Conservation (phyloP, 1,139 yeast species). For the Saccharomycopsis hybrid region DNA sequence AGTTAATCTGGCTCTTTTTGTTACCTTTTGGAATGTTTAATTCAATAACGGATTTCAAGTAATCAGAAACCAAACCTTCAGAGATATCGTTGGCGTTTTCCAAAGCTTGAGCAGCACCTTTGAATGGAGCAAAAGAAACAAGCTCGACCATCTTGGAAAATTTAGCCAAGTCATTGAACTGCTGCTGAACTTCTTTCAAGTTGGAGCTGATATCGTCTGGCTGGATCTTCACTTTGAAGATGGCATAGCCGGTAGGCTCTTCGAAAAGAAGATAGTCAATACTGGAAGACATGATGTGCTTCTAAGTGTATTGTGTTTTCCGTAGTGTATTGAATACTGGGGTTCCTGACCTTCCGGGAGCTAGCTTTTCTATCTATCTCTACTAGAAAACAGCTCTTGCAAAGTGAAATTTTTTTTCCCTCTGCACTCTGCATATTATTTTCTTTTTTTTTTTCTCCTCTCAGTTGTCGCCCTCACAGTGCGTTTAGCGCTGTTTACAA, state of each 20-base stretch:
- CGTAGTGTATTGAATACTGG: too few relatives aligned
- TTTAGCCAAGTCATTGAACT: slow-evolving; percentile 77
- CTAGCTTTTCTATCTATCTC: too few relatives aligned
- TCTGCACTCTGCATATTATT: too few relatives aligned
- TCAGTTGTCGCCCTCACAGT: too few relatives aligned
- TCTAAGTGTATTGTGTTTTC: too few relatives aligned
- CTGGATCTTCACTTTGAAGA: slow-evolving; percentile 88
- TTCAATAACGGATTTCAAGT: slow-evolving; percentile 82
- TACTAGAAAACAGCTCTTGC: too few relatives aligned
- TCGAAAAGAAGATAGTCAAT: slow-evolving; percentile 86
- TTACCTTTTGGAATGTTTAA: slow-evolving; percentile 85
- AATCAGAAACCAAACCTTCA: slow-evolving; percentile 93
- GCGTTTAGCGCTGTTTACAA: too few relatives aligned
- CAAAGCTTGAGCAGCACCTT: slow-evolving; percentile 98
- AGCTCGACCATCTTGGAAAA: slow-evolving; percentile 92
- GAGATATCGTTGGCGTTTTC: slow-evolving; percentile 97
- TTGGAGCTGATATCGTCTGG: slow-evolving; percentile 93
- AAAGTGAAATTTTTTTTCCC: too few relatives aligned
- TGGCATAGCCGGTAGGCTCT: slow-evolving; percentile 98
- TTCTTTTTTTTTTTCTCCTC: too few relatives aligned
- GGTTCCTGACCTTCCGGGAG: too few relatives aligned
- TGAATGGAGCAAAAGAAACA: slow-evolving; percentile 95
- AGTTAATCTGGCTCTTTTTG: slow-evolving; percentile 46
- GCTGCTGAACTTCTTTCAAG: slow-evolving; percentile 90
- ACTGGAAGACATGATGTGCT: too few relatives aligned